These are phyloP conservation scores for Cucurbita moschata DNA, from an alignment of 306 rosid genomes.

Conservation along the genomic window DNA sequence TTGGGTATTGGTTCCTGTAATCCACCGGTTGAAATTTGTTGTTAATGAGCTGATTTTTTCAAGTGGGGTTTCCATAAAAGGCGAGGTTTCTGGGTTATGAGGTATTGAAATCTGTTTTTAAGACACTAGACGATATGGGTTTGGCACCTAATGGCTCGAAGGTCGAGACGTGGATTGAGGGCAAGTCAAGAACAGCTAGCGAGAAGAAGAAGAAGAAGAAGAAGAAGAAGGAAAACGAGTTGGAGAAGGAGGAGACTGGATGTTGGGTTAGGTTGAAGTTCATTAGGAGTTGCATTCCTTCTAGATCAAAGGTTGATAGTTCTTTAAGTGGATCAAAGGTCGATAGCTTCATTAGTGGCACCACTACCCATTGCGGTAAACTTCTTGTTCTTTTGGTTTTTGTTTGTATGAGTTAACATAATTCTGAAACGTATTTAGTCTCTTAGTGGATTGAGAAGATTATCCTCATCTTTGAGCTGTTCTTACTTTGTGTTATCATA, in stretches of 20 bases:
- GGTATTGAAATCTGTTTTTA: constrained; percentile 10
- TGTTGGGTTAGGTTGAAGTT: constrained; percentile 53
- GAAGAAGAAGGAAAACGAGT: constrained; percentile 11
- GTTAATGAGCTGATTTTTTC: not conserved
- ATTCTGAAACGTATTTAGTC: not conserved
- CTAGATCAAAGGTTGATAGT: constrained; percentile 74
- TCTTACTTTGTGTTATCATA: not conserved
- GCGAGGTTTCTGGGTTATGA: constrained; percentile 7
- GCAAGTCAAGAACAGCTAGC: constrained; percentile 34
- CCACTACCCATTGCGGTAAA: constrained; percentile 46
- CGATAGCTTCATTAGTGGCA: constrained; percentile 48
- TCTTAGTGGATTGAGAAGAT: not conserved
- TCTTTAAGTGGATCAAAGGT: constrained; percentile 64
- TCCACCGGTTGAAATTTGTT: not conserved
- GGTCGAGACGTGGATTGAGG: constrained; percentile 51
- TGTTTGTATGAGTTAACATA: not conserved
- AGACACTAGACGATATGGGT: constrained; percentile 40
- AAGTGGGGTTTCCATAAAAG: constrained; percentile 9
- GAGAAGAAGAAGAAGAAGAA: constrained; percentile 19
- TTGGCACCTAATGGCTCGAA: constrained; percentile 42
- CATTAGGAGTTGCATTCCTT: constrained; percentile 56
- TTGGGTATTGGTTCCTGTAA: not conserved
- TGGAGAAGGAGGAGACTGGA: constrained; percentile 35
- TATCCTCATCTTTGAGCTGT: not conserved
- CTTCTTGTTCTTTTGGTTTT: constrained; percentile 3